phyloP scores from a whole-genome alignment of 148 eudicot species.

The Rhododendron williamsianum region DNA sequence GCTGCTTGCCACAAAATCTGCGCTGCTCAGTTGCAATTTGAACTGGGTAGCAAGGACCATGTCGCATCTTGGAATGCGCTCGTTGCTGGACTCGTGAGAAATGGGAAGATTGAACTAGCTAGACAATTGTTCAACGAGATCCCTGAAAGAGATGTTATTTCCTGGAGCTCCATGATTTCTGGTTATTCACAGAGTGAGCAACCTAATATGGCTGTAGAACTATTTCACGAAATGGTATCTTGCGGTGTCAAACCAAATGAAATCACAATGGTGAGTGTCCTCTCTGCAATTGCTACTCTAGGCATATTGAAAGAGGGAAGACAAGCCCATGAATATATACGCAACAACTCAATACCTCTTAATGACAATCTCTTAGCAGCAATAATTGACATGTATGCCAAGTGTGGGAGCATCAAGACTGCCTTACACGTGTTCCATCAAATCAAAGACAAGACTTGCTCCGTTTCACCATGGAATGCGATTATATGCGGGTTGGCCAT shows the following conservation, averaged over 20 bases:
- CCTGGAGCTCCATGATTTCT: slow-evolving; percentile 89
- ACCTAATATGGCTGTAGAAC: slow-evolving; percentile 47
- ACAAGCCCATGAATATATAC: slow-evolving; percentile 59
- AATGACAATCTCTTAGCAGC: slow-evolving; percentile 74
- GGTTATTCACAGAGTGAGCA: slow-evolving; percentile 66
- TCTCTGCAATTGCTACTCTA: slow-evolving; percentile 64
- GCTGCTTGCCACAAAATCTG: slow-evolving; percentile 46
- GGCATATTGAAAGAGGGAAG: slow-evolving; percentile 57
- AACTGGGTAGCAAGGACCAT: slow-evolving; percentile 56
- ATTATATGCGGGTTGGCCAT: slow-evolving; percentile 75
- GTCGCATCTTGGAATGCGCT: slow-evolving; percentile 80
- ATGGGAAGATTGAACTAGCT: slow-evolving; percentile 53
- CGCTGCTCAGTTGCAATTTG: slow-evolving; percentile 67
- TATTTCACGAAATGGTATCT: slow-evolving; percentile 63
- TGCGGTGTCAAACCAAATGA: slow-evolving; percentile 60
- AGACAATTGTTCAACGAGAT: slow-evolving; percentile 44
- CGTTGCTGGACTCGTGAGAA: slow-evolving; percentile 55
- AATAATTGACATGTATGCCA: slow-evolving; percentile 79
- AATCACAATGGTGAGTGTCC: slow-evolving; percentile 79
- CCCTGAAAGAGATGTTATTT: slow-evolving; percentile 67
- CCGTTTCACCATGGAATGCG: slow-evolving; percentile 86
- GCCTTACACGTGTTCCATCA: slow-evolving; percentile 58
- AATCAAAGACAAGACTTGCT: slow-evolving; percentile 27
- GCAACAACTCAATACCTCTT: slow-evolving; percentile 44
- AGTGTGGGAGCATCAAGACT: slow-evolving; percentile 68